Percentiles rank a stretch among this genome's conserved stretches.
Evolutionary conservation across 306 rosid species (phyloP).

Genomic region (Quercus cerris): DNA sequence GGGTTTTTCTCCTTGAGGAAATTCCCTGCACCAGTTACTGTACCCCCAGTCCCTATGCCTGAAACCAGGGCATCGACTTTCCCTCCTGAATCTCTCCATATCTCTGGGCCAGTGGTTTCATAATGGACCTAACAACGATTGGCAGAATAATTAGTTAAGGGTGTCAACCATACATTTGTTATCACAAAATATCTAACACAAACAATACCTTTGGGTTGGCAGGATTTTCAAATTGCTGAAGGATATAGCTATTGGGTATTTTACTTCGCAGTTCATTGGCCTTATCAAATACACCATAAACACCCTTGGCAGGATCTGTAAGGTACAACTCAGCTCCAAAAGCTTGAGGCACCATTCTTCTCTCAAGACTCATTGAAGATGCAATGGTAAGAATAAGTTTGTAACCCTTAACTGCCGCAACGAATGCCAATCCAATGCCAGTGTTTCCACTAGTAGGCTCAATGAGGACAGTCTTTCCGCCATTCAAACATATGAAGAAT

Average conservation of each 20-base stretch:
- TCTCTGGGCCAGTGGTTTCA: slow-evolving; percentile 89
- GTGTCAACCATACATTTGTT: background rate
- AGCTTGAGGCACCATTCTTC: slow-evolving; percentile 62
- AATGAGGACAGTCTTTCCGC: slow-evolving; percentile 62
- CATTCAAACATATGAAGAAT: slow-evolving; percentile 19
- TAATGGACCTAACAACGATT: slow-evolving; percentile 61
- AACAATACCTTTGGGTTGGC: slow-evolving; percentile 60
- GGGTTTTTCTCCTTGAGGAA: no score
- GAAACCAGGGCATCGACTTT: no score
- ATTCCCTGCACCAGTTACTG: no score
- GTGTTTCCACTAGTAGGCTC: slow-evolving; percentile 87
- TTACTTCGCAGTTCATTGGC: slow-evolving; percentile 49
- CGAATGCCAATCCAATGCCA: slow-evolving; percentile 81
- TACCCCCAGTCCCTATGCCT: no score
- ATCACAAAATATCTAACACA: background rate
- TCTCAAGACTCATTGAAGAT: slow-evolving; percentile 48
- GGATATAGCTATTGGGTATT: slow-evolving; percentile 52
- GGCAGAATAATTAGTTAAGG: background rate
- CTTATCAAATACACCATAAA: slow-evolving; percentile 46
- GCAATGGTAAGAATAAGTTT: background rate
- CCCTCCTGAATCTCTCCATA: slow-evolving; percentile 39
- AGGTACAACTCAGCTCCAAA: slow-evolving; percentile 79
- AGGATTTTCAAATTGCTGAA: slow-evolving; percentile 16
- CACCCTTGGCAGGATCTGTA: slow-evolving; percentile 64
- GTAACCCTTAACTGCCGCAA: slow-evolving; percentile 65